Evolutionary conservation across 768 basidiomycete genomes (phyloP).

Genomic region (Boletus insuetus): DNA sequence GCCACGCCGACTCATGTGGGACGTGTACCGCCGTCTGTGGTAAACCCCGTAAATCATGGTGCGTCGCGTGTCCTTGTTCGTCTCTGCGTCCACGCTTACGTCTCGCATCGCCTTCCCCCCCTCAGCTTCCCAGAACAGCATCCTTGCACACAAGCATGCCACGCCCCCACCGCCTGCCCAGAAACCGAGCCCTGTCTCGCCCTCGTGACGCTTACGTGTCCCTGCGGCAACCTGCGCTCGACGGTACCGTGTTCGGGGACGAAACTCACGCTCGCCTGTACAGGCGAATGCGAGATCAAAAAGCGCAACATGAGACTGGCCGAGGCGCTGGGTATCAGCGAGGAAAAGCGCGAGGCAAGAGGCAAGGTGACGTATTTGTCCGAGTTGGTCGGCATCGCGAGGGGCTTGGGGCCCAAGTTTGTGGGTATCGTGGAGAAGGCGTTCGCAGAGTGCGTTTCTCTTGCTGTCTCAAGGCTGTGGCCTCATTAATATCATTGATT

Average conservation of each 20-base stretch:
- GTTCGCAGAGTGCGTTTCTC: constrained; percentile 66
- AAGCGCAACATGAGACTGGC: constrained; percentile 88
- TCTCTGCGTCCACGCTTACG: background rate
- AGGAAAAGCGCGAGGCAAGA: constrained; percentile 41
- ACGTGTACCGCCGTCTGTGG: constrained; percentile 75
- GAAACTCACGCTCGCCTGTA: constrained; percentile 61
- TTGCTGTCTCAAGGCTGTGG: no score
- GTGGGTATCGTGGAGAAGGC: constrained; percentile 72
- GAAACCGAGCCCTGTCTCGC: constrained; percentile 77
- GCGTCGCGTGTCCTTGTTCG: constrained; percentile 17
- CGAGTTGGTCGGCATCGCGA: constrained; percentile 61
- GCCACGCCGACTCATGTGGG: constrained; percentile 84
- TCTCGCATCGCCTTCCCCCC: background rate
- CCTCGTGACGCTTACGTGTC: constrained; percentile 65
- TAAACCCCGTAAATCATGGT: constrained; percentile 86
- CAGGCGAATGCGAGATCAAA: constrained; percentile 77
- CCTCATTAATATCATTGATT: no score
- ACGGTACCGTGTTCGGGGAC: constrained; percentile 61
- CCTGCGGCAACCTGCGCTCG: constrained; percentile 82
- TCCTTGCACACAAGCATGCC: constrained; percentile 76
- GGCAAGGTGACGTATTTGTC: constrained; percentile 52
- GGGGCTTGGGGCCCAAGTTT: constrained; percentile 53
- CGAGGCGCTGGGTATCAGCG: constrained; percentile 84
- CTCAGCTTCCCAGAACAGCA: constrained; percentile 65
- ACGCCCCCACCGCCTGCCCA: constrained; percentile 83